Evolutionary conservation across 177 flowering plant species (phyloP).

Genomic region (Telopea speciosissima): DNA sequence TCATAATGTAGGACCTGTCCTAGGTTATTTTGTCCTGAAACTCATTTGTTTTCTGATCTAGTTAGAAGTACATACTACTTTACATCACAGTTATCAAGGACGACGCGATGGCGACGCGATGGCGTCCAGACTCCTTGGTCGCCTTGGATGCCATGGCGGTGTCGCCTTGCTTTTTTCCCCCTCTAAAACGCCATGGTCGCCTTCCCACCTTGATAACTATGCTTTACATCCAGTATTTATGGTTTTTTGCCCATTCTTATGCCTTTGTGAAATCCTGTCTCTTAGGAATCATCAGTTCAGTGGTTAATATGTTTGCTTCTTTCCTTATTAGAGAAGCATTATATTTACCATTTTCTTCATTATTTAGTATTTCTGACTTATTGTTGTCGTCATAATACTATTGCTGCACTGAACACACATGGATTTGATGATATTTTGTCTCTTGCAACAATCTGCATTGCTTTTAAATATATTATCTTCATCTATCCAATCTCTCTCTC

Average conservation of each 20-base stretch:
- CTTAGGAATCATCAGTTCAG: not conserved
- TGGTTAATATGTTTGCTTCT: not conserved
- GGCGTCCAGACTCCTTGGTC: too few relatives aligned
- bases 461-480: not conserved
- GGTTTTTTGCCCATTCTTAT: not conserved
- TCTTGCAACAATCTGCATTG: not conserved
- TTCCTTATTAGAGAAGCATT: not conserved
- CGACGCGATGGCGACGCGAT: too few relatives aligned
- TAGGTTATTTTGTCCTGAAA: not conserved
- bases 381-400: not conserved
- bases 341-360: not conserved
- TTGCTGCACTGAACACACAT: not conserved
- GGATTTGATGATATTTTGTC: not conserved
- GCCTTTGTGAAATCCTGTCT: not conserved
- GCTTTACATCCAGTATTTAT: not conserved
- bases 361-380: too few relatives aligned
- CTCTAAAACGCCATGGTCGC: too few relatives aligned
- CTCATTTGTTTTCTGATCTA: not conserved
- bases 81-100: too few relatives aligned
- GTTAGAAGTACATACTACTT: constrained; percentile 1
- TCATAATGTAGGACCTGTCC: not conserved
- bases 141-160: too few relatives aligned
- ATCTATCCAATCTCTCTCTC: not conserved
- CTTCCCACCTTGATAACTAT: too few relatives aligned
- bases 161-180: too few relatives aligned